Base-by-base conservation (phyloP, 225 moss, liverwort and hornwort genomes). In the Asterella californica region DNA sequence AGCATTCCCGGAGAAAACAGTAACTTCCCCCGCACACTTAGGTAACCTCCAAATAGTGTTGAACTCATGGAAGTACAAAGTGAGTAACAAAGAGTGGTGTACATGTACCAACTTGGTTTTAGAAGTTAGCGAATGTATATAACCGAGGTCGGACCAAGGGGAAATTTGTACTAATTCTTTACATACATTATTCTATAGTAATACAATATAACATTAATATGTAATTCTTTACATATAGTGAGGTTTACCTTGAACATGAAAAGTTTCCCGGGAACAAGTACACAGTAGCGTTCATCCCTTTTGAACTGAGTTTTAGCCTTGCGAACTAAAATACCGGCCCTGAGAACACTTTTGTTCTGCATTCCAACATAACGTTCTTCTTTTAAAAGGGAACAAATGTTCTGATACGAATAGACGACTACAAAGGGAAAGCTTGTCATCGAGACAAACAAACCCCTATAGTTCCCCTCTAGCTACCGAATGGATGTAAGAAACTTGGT, bases 221-320 rank as follows among this genome's bases (percentile, higher is more conserved):
- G n/a, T 27, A 62, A 2, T 47, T 12, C 27, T 71, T 25, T 47
- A 47, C 4, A 24, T 53, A 10, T 52, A n/a, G n/a, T n/a, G n/a
- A n/a, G n/a, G n/a, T n/a, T 52, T 67, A 84, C 87, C 87, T 87
- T 84, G 81, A 87, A 87, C 10, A 87, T 62, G 63, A 84, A 84
- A 79, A 87, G 84, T 24, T 87, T 87, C 55, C 87, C 87, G 30
- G 81, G 87, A 53, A 84, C 81, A 38, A 87, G 74, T n/a, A 84
- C 84, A 75, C 81, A 78, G 54, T 83, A 87, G 5, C 83, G 83
- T 48, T 81, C 75, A 61, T 81, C 76, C 76, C 76, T 78, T 59
- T 77, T 86, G 45, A 50, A 79, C 62, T 74, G 75, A 49, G 78
- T 78, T 75, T 65, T 81, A 24, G 81, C 84, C 76, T 76, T 83